Percentiles rank a stretch among this genome's conserved stretches.
Conservation (phyloP, 495 filamentous ascomycete genomes). For the Penicillium bialowiezense region DNA sequence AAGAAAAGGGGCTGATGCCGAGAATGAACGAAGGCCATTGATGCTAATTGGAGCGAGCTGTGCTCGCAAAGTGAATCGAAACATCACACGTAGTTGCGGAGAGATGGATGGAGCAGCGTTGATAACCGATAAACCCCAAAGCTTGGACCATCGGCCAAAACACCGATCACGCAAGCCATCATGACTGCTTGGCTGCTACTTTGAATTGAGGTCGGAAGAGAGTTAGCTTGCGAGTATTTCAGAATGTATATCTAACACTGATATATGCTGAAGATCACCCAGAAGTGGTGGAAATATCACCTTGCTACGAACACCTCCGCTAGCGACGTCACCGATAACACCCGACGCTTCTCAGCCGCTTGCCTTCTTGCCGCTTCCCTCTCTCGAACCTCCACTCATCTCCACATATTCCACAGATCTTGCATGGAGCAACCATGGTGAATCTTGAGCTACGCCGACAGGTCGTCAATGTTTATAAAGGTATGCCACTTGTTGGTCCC, state of each 20-base stretch:
- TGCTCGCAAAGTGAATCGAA: constrained; percentile 14
- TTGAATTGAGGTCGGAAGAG: not conserved
- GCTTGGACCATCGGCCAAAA: constrained; percentile 25
- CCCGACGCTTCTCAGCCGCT: not conserved
- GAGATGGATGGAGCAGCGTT: constrained; percentile 10
- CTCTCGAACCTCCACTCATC: not conserved
- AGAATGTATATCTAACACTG: too few species aligned
- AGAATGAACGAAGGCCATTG: constrained; percentile 19
- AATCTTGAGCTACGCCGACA: constrained; percentile 65
- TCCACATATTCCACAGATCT: not conserved
- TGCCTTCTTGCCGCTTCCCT: not conserved
- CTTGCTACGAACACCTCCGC: too few species aligned
- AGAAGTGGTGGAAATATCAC: too few species aligned
- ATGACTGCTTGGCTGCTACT: not conserved
- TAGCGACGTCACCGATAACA: constrained; percentile 17
- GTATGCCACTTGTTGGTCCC: constrained; percentile 46
- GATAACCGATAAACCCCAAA: constrained; percentile 16
- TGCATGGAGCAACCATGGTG: constrained; percentile 31
- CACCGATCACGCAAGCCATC: constrained; percentile 8
- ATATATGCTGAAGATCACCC: too few species aligned
- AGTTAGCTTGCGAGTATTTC: too few species aligned
- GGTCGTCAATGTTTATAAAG: constrained; percentile 91
- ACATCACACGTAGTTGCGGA: constrained; percentile 15
- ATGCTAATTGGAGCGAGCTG: constrained; percentile 9
- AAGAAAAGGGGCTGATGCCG: constrained; percentile 17